Percentiles rank a stretch among this genome's conserved stretches.
phyloP scores from a whole-genome alignment of 257 asterid genomes.

The Penstemon davidsonii region DNA sequence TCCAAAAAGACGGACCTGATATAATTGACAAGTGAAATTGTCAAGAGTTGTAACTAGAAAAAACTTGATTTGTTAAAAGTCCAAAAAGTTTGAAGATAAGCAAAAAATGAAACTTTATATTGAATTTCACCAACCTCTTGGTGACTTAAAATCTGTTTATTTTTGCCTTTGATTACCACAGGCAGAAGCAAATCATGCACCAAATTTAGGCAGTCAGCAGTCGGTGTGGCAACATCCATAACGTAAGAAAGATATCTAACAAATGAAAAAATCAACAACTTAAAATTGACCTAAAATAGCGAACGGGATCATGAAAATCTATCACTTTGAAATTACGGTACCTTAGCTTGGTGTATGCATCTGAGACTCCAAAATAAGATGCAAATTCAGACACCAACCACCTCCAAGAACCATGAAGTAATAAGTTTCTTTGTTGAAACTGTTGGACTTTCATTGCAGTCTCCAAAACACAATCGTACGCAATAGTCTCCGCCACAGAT shows the following conservation, averaged over 20 bases:
- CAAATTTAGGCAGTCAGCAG: slow-evolving; percentile 79
- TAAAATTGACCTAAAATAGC: not conserved
- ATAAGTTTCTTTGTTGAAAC: slow-evolving; percentile 77
- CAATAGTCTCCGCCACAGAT: slow-evolving; percentile 87
- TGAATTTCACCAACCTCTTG: slow-evolving; percentile 72
- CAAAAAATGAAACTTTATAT: slow-evolving; percentile 14
- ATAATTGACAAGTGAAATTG: slow-evolving; percentile 20
- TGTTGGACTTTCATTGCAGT: slow-evolving; percentile 84
- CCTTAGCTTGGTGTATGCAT: slow-evolving; percentile 89
- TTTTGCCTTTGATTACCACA: slow-evolving; percentile 63
- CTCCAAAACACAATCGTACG: slow-evolving; percentile 87
- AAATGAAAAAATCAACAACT: not conserved
- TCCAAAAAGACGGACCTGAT: slow-evolving; percentile 83
- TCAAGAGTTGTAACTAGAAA: slow-evolving; percentile 23
- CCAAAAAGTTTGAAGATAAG: not conserved
- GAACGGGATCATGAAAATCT: slow-evolving; percentile 7
- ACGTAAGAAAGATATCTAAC: slow-evolving; percentile 85
- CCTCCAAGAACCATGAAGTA: slow-evolving; percentile 77
- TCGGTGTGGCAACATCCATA: slow-evolving; percentile 98
- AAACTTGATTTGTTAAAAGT: not conserved
- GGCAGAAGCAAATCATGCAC: slow-evolving; percentile 83
- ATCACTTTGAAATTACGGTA: slow-evolving; percentile 26
- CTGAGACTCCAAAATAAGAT: slow-evolving; percentile 84
- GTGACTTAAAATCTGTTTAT: slow-evolving; percentile 68
- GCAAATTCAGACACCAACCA: slow-evolving; percentile 90